Percentiles rank a stretch among this genome's conserved stretches.
These are phyloP conservation scores for Claviceps purpurea DNA, from an alignment of 2,329 filamentous ascomycete genomes.

Conservation along the genomic window DNA sequence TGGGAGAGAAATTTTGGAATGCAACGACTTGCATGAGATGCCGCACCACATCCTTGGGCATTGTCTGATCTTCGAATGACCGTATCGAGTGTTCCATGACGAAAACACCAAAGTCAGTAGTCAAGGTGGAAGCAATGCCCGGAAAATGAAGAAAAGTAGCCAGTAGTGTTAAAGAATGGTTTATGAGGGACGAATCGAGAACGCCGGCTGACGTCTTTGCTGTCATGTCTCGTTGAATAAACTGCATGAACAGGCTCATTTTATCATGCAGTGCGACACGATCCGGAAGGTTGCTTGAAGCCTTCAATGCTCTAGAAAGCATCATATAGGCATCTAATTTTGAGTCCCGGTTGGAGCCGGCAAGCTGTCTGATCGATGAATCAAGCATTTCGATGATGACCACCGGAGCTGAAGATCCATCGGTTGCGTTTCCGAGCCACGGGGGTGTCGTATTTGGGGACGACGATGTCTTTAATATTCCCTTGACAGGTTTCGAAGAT, in stretches of 20 bases:
- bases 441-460: conserved; percentile 32
- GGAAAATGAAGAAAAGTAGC: conserved; percentile 64
- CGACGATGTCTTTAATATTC: conserved; percentile 65
- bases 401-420: conserved; percentile 23
- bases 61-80: conserved; percentile 51
- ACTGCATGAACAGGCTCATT: conserved; percentile 64
- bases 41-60: conserved; percentile 65
- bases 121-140: conserved; percentile 55
- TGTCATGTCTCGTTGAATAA: conserved; percentile 69
- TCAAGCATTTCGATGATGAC: conserved; percentile 72
- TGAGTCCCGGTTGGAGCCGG: conserved; percentile 55
- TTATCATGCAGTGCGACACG: conserved; percentile 59
- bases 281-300: conserved; percentile 72
- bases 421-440: conserved; percentile 27
- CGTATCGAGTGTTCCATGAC: conserved; percentile 70
- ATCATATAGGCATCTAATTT: conserved; percentile 79
- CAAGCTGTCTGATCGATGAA: conserved; percentile 69
- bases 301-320: conserved; percentile 60
- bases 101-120: conserved; percentile 67
- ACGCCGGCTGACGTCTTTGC: conserved; percentile 41
- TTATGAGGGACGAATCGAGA: conserved; percentile 56
- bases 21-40: conserved; percentile 70
- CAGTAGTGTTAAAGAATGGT: conserved; percentile 66
- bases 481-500: conserved; percentile 37
- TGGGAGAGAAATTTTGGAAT: conserved; percentile 63